Conservation (phyloP, 176 grass and related monocot species). For the Bothriochloa decipiens region DNA sequence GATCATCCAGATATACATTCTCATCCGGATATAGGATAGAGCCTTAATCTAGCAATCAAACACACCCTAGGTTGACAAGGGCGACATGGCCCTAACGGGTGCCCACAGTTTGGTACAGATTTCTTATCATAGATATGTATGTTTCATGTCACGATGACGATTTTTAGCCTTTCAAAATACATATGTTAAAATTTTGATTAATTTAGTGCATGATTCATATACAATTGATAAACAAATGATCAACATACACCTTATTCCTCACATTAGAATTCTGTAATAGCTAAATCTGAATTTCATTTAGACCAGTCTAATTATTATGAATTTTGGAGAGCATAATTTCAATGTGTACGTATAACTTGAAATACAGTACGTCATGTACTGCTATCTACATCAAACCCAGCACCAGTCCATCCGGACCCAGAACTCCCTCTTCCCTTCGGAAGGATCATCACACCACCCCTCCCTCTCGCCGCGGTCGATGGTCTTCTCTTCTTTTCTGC, state of each 20-base stretch:
- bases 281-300: not conserved
- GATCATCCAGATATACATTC: no score
- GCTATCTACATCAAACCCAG: slow-evolving; percentile 78
- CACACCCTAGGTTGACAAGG: no score
- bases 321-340: not conserved
- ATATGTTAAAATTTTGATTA: not conserved
- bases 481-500: slow-evolving; percentile 69
- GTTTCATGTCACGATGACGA: no score
- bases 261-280: not conserved
- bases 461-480: slow-evolving; percentile 53
- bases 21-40: no score
- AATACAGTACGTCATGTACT: slow-evolving; percentile 41
- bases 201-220: slow-evolving; percentile 8
- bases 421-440: slow-evolving; percentile 71
- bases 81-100: no score
- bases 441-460: slow-evolving; percentile 64
- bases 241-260: not conserved
- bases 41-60: no score
- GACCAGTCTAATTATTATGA: not conserved
- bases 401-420: slow-evolving; percentile 80
- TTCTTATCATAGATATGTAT: no score
- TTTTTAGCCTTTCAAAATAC: no score
- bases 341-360: not conserved
- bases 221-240: slow-evolving; percentile 44
- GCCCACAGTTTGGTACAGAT: no score